phyloP scores from a whole-genome alignment of 345 rosid species.

The Pseudoturritis turrita region DNA sequence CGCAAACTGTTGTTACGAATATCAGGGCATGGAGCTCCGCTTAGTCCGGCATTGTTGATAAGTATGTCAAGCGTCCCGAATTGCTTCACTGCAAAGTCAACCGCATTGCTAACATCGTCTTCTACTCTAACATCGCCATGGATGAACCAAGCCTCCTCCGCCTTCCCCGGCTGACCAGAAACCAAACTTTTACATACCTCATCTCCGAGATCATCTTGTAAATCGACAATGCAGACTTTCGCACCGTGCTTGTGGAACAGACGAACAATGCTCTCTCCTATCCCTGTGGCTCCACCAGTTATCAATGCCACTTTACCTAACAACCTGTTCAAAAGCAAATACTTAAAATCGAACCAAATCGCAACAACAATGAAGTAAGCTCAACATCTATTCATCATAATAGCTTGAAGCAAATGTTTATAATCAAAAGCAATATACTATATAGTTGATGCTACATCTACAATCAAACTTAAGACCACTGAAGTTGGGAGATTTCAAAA shows the following conservation, averaged over 20 bases:
- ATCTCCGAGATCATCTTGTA: constrained; percentile 58
- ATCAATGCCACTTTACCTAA: constrained; percentile 72
- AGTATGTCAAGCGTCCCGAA: constrained; percentile 69
- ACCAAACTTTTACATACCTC: constrained; percentile 45
- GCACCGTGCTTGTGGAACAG: constrained; percentile 79
- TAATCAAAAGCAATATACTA: no score
- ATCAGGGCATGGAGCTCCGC: constrained; percentile 63
- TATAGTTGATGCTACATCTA: no score
- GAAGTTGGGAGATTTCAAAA: no score
- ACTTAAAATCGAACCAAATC: background rate
- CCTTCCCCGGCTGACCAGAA: constrained; percentile 27
- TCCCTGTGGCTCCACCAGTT: constrained; percentile 87
- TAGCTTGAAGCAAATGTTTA: no score
- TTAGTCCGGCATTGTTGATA: constrained; percentile 76
- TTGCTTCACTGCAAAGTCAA: constrained; percentile 47
- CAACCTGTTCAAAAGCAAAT: constrained; percentile 37
- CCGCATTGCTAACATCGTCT: constrained; percentile 58
- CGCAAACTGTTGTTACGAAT: constrained; percentile 48
- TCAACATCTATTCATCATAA: no score
- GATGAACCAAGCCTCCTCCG: constrained; percentile 33
- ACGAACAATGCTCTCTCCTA: constrained; percentile 80
- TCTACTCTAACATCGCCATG: constrained; percentile 74
- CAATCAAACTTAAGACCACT: no score
- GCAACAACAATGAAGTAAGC: no score
- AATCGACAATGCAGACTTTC: constrained; percentile 63